A percentile compares a stretch with the other conserved stretches of the same genome.
Conservation (phyloP, 2,329 filamentous ascomycete species). For the Alternaria triticina region DNA sequence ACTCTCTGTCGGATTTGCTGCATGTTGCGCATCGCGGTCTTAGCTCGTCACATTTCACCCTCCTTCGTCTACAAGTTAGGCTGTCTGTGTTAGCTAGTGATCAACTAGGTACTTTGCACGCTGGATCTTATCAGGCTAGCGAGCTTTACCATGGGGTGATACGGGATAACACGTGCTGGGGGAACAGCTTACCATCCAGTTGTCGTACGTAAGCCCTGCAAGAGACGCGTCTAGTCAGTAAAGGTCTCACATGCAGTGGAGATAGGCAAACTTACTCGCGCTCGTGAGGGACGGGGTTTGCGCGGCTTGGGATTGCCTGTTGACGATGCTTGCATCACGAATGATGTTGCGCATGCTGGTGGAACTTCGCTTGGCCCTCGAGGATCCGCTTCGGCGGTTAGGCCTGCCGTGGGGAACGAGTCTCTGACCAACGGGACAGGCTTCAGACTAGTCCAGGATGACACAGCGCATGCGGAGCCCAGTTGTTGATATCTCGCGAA, state of each 20-base stretch:
- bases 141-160: neutral
- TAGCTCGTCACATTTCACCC: conserved; percentile 60
- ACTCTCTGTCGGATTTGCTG: conserved; percentile 52
- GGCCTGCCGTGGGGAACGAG: conserved; percentile 11
- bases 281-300: conserved; percentile 51
- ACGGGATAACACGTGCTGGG: neutral
- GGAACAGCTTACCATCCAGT: conserved; percentile 51
- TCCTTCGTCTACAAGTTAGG: conserved; percentile 54
- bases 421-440: conserved; percentile 7
- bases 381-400: conserved; percentile 27
- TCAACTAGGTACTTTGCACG: neutral
- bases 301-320: conserved; percentile 38
- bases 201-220: conserved; percentile 50
- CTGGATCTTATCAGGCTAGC: neutral
- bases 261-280: conserved; percentile 26
- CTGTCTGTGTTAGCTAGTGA: conserved; percentile 31
- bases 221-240: conserved; percentile 1
- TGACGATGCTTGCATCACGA: conserved; percentile 35
- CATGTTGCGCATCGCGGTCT: conserved; percentile 55
- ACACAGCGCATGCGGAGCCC: neutral
- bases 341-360: conserved; percentile 28
- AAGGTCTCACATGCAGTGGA: neutral
- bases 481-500: neutral
- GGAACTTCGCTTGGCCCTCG: conserved; percentile 32
- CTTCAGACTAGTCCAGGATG: conserved; percentile 7